These are phyloP conservation scores for Nepenthes alata DNA, from an alignment of 179 eudicot genomes.

Conservation along the genomic window DNA sequence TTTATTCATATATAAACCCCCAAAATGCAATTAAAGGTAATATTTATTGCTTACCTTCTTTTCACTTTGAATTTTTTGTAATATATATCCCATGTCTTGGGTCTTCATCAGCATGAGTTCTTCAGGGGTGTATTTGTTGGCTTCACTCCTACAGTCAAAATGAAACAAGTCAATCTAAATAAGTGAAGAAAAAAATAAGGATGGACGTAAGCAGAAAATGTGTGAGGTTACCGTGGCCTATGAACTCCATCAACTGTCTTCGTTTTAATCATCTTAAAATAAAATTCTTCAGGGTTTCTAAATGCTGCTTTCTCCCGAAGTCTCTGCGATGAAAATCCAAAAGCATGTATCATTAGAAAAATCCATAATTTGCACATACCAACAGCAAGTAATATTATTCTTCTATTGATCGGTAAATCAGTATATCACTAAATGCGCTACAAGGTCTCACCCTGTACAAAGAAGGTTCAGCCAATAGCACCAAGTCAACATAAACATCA, in stretches of 20 bases:
- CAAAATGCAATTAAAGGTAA: too few relatives aligned
- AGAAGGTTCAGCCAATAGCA: too few relatives aligned
- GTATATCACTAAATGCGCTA: too few relatives aligned
- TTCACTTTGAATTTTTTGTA: conserved; percentile 73
- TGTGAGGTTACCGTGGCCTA: conserved; percentile 38
- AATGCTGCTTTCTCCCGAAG: conserved; percentile 72
- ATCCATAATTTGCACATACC: background rate
- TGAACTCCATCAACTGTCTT: conserved; percentile 63
- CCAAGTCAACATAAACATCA: too few relatives aligned
- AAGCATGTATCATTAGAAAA: background rate
- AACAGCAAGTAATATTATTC: too few relatives aligned
- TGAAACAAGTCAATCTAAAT: background rate
- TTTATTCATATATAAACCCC: too few relatives aligned
- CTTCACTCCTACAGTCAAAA: conserved; percentile 38
- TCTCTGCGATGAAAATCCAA: conserved; percentile 26
- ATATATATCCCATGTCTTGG: conserved; percentile 65
- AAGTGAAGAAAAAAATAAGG: background rate
- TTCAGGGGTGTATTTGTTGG: conserved; percentile 55
- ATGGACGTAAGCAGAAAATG: background rate
- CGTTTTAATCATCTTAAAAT: conserved; percentile 59
- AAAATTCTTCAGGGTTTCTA: conserved; percentile 75
- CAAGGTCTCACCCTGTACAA: too few relatives aligned
- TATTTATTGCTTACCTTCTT: conserved; percentile 38
- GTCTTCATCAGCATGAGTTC: conserved; percentile 79
- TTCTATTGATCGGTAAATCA: too few relatives aligned